Conservation (phyloP, 768 basidiomycete genomes). For the Trametopsis cervina region DNA sequence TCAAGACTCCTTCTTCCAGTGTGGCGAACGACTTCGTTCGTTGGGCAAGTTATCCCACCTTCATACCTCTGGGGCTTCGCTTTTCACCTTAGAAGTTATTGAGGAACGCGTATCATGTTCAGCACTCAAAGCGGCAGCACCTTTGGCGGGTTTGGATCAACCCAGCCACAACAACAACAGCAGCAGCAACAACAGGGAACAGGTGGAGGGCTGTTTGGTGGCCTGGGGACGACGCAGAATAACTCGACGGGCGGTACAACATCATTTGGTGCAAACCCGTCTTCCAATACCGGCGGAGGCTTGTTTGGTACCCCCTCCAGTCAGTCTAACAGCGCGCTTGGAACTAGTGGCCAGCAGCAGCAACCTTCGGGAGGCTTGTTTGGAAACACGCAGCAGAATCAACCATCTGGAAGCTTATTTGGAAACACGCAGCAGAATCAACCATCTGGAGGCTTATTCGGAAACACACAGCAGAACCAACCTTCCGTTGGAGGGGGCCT, state of each 20-base stretch:
- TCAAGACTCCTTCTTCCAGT: too few relatives aligned
- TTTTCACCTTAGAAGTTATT: too few relatives aligned
- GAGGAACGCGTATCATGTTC: too few relatives aligned
- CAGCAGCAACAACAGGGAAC: constrained; percentile 3
- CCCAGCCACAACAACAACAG: constrained; percentile 12
- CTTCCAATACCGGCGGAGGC: constrained; percentile 13
- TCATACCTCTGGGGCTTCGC: too few relatives aligned
- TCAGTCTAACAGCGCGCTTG: constrained; percentile 24
- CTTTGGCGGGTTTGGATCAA: constrained; percentile 16
- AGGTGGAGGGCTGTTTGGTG: constrained; percentile 11
- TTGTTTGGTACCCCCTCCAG: constrained; percentile 15
- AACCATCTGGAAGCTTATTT: constrained; percentile 18
- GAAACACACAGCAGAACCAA: constrained; percentile 14
- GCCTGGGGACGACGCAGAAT: not conserved
- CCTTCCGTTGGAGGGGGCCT: constrained; percentile 19
- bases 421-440: constrained; percentile 11
- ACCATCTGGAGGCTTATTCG: constrained; percentile 23
- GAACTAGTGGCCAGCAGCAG: constrained; percentile 8
- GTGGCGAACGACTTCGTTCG: not conserved
- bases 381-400: constrained; percentile 9
- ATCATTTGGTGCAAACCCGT: constrained; percentile 17
- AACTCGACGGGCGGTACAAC: constrained; percentile 5
- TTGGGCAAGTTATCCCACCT: too few relatives aligned
- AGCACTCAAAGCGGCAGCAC: constrained; percentile 4
- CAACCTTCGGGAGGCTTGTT: constrained; percentile 16